phyloP scores from a whole-genome alignment of 1,139 yeast genomes.

The Yamadazyma spencermartinsiae region DNA sequence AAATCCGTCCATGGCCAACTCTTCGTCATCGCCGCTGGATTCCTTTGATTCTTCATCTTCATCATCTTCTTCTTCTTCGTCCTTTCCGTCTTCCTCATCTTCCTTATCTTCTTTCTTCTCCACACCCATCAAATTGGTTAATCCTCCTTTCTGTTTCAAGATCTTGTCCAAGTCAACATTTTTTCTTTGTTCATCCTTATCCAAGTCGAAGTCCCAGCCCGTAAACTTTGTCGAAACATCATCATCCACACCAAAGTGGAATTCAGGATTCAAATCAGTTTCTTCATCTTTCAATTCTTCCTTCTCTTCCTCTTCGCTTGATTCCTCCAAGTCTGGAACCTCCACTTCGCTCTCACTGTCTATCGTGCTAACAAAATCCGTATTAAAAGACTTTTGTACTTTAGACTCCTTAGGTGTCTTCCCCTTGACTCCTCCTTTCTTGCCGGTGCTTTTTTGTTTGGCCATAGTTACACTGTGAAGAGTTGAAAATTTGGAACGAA shows the following conservation, averaged over 20 bases:
- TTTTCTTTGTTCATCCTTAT: conserved; percentile 38
- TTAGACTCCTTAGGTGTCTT: conserved; percentile 1
- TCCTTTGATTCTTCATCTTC: conserved; percentile 27
- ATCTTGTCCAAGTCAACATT: conserved; percentile 88
- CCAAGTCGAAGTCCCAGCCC: conserved; percentile 82
- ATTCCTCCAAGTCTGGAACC: conserved; percentile 19
- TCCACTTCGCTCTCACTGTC: conserved; percentile 27
- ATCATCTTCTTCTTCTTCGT: conserved; percentile 26
- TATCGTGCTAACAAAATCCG: conserved; percentile 17
- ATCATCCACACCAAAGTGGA: conserved; percentile 64
- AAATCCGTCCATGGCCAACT: conserved; percentile 68
- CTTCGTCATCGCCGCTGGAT: conserved; percentile 41
- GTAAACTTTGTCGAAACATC: conserved; percentile 48
- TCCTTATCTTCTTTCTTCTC: conserved; percentile 34
- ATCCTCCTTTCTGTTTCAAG: conserved; percentile 78
- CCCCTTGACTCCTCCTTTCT: conserved; percentile 12
- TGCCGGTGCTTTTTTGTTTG: conserved; percentile 10
- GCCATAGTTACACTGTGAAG: conserved; percentile 6
- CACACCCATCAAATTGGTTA: conserved; percentile 51
- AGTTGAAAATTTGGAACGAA: background rate
- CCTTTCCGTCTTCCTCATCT: conserved; percentile 35
- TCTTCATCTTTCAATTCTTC: conserved; percentile 33
- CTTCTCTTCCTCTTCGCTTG: conserved; percentile 24
- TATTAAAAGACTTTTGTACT: background rate
- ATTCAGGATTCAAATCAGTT: conserved; percentile 67